Conservation (phyloP, 495 filamentous ascomycete species). For the Evernia prunastri region DNA sequence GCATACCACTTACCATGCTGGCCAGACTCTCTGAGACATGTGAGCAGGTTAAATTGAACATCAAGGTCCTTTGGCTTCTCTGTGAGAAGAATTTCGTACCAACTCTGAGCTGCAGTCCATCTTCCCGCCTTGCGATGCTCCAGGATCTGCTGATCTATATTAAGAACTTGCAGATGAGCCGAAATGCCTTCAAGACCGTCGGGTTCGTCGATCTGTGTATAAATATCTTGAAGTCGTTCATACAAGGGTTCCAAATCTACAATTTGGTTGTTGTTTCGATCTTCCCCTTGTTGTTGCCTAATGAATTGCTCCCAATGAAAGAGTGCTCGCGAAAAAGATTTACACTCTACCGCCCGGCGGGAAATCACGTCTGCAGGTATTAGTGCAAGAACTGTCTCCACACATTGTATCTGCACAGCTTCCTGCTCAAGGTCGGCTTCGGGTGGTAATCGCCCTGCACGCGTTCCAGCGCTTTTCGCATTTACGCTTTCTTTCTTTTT, state of each 20-base stretch:
- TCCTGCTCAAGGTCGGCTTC: conserved; percentile 35
- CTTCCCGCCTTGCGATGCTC: conserved; percentile 89
- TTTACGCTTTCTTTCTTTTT: conserved; percentile 55
- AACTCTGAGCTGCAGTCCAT: conserved; percentile 96
- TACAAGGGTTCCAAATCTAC: conserved; percentile 54
- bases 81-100: conserved; percentile 85
- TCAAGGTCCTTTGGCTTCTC: conserved; percentile 70
- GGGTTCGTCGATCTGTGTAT: conserved; percentile 93
- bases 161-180: conserved; percentile 68
- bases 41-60: conserved; percentile 74
- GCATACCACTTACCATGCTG: conserved; percentile 60
- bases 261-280: conserved; percentile 34
- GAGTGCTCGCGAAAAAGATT: conserved; percentile 82
- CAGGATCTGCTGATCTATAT: conserved; percentile 85
- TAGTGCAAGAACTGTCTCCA: conserved; percentile 55
- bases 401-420: conserved; percentile 49
- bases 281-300: conserved; percentile 46
- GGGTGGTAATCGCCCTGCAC: conserved; percentile 32
- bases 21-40: conserved; percentile 85
- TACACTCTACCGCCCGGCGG: conserved; percentile 78
- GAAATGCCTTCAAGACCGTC: conserved; percentile 96
- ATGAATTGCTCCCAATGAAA: conserved; percentile 94
- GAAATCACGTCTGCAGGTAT: conserved; percentile 86
- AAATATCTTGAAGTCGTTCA: conserved; percentile 80
- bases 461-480: conserved; percentile 32